Evolutionary conservation across 768 basidiomycete species (phyloP).

Genomic region (Lactifluus hygrophoroides): DNA sequence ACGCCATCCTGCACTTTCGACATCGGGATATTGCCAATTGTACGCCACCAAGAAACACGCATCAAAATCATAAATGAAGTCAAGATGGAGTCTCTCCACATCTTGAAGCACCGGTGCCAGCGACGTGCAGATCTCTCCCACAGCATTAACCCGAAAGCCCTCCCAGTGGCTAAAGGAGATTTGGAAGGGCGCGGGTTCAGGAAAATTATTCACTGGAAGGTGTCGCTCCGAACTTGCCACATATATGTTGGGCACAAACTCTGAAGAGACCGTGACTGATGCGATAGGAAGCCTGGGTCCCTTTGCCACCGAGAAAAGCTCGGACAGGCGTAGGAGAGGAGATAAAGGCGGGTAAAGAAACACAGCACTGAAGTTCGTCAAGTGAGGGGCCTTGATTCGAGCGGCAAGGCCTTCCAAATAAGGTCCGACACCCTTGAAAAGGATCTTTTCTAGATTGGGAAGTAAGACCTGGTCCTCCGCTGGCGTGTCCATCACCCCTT

Average conservation of each 20-base stretch:
- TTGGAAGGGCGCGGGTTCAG: background rate
- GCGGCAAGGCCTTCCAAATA: background rate
- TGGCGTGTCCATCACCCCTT: background rate
- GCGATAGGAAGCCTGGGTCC: background rate
- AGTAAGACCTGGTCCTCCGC: slow-evolving; percentile 21
- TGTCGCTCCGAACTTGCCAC: background rate
- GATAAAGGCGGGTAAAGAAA: background rate
- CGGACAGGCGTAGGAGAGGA: background rate
- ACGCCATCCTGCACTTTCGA: background rate
- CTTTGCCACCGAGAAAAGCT: background rate
- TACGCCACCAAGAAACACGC: too few relatives aligned
- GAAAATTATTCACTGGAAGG: background rate
- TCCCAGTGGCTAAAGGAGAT: too few relatives aligned
- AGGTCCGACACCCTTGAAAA: background rate
- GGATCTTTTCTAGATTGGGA: background rate
- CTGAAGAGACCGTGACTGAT: too few relatives aligned
- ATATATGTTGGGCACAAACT: background rate
- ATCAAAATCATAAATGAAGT: too few relatives aligned
- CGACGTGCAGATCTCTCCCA: background rate
- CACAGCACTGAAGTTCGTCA: background rate
- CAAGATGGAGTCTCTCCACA: background rate
- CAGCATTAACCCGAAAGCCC: background rate
- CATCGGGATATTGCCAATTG: background rate
- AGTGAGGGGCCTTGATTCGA: background rate
- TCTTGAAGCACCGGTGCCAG: background rate